phyloP scores from a whole-genome alignment of 768 basidiomycete species.

The Calocera cornea region DNA sequence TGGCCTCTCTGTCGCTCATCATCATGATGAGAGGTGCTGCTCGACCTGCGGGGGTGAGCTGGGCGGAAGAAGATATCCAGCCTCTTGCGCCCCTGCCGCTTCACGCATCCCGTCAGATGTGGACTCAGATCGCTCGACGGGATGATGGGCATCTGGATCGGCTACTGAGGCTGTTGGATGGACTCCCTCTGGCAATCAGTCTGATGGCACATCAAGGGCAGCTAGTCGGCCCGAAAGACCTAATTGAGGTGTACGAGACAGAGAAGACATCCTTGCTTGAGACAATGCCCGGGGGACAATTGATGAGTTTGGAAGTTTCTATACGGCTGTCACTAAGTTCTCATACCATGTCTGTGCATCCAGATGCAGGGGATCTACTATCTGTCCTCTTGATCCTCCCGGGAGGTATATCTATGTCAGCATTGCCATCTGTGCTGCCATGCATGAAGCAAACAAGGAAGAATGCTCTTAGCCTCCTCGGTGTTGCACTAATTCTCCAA shows the following conservation, averaged over 20 bases:
- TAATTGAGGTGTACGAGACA: too few relatives aligned
- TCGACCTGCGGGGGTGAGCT: background rate
- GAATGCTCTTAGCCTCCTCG: too few relatives aligned
- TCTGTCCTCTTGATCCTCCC: slow-evolving; percentile 20
- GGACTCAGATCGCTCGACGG: slow-evolving; percentile 19
- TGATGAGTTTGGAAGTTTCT: slow-evolving; percentile 16
- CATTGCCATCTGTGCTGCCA: background rate
- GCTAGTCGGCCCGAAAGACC: too few relatives aligned
- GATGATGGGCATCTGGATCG: slow-evolving; percentile 3
- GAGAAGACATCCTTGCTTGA: background rate
- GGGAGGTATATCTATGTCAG: slow-evolving; percentile 12
- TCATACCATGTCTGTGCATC: slow-evolving; percentile 13
- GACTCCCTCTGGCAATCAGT: too few relatives aligned
- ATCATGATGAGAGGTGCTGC: slow-evolving; percentile 24
- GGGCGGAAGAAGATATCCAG: background rate
- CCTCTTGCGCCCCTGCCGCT: background rate
- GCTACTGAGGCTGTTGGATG: too few relatives aligned
- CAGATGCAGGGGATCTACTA: slow-evolving; percentile 17
- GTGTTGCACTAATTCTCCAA: too few relatives aligned
- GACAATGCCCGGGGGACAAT: background rate
- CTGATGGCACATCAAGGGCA: too few relatives aligned
- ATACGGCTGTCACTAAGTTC: slow-evolving; percentile 19
- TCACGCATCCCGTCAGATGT: slow-evolving; percentile 18
- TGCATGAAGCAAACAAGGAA: too few relatives aligned
- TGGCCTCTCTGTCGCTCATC: slow-evolving; percentile 23